These are phyloP conservation scores for Penicillium nordicum DNA, from an alignment of 2,329 filamentous ascomycete genomes.

Conservation along the genomic window DNA sequence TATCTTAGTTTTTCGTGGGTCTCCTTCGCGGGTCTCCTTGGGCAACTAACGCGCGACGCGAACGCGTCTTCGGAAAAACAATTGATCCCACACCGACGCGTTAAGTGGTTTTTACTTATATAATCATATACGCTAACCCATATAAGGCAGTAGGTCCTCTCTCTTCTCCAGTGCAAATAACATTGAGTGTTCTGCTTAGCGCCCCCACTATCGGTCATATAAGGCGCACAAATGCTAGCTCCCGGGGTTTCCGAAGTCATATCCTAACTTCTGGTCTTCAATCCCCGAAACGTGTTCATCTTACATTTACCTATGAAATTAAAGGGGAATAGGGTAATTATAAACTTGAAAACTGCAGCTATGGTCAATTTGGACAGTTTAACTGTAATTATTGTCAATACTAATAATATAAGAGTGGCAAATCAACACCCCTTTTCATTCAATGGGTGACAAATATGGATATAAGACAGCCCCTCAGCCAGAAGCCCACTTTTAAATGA, in stretches of 20 bases:
- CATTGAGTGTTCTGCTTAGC: not conserved
- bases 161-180: not conserved
- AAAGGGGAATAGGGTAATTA: not conserved
- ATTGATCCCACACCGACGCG: conserved; percentile 26
- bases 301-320: not conserved
- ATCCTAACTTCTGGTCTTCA: not conserved
- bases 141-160: not conserved
- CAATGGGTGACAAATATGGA: not conserved
- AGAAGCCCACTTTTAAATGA: not conserved
- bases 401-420: not conserved
- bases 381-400: not conserved
- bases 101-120: conserved; percentile 36
- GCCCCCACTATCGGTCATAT: not conserved
- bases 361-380: not conserved
- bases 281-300: not conserved
- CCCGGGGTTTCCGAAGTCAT: not conserved
- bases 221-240: not conserved
- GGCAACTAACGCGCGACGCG: conserved; percentile 27
- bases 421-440: not conserved
- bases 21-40: conserved; percentile 21
- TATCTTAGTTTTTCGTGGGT: conserved; percentile 17
- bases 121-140: not conserved
- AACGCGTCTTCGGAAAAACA: conserved; percentile 18
- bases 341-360: not conserved
- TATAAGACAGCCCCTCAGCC: not conserved